Evolutionary conservation across 1,139 yeast species (phyloP).

Genomic region (Scheffersomyces segobiensis): DNA sequence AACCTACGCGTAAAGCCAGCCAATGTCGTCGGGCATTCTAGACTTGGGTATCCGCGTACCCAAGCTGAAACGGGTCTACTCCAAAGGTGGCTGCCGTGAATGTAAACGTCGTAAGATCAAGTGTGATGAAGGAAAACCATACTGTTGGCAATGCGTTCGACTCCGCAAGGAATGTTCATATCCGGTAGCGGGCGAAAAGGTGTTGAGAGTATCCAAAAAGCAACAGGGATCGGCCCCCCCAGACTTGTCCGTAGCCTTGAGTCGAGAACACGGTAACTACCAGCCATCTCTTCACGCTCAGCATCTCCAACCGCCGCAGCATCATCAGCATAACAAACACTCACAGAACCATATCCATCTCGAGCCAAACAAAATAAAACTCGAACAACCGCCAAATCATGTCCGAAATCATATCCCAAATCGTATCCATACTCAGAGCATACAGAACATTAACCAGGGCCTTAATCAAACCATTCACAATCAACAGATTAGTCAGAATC

Average conservation of each 20-base stretch:
- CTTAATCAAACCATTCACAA: background rate
- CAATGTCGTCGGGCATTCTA: conserved; percentile 15
- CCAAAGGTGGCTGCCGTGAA: conserved; percentile 28
- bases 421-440: background rate
- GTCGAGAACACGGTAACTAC: background rate
- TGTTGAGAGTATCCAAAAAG: conserved; percentile 14
- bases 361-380: background rate
- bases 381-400: background rate
- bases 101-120: conserved; percentile 29
- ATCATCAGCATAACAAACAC: background rate
- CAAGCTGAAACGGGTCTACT: conserved; percentile 18
- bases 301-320: too few relatives aligned
- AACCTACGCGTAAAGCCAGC: background rate
- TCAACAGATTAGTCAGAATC: background rate
- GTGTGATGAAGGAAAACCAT: conserved; percentile 25
- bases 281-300: background rate
- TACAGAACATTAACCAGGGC: background rate
- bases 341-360: background rate
- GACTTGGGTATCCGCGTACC: conserved; percentile 12
- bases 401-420: too few relatives aligned
- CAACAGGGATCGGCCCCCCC: background rate
- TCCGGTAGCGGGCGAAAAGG: conserved; percentile 19
- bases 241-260: background rate
- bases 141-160: conserved; percentile 27
- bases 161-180: conserved; percentile 22